Evolutionary conservation across 2,329 filamentous ascomycete species (phyloP), one percentile per base, ranked within the genome.

Genomic region (Xylaria multiplex): DNA sequence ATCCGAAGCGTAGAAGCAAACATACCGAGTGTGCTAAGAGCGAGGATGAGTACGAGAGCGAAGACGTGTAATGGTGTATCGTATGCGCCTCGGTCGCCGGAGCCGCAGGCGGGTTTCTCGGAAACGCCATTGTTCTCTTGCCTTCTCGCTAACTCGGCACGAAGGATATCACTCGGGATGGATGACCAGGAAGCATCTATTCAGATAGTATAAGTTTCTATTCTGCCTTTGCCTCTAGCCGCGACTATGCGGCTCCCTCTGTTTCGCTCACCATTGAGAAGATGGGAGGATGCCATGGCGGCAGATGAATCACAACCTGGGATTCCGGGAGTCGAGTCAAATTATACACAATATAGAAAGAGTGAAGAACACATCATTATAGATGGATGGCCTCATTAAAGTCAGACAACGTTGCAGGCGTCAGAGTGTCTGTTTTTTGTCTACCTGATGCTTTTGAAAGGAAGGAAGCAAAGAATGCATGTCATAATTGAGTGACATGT

Each of bases 41-140:
- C 74, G 59, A 92, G 80, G 62, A 92, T 91, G 45, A 92, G 79
- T 64, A 91, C 81, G 63, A 93, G 78, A 49, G 90, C 90, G 73
- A 88, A 86, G 57, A 92, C 85, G 75, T 93, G 90, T 48, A 89
- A 80, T 1, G 85, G 81, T 0, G 88, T 90, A 70, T 92, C 89
- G 78, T 93, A 93, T 69, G 79, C 78, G 27, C 85, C 86, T 64
- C 78, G 78, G 59, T 83, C 79, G 55, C 81, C 81, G 4, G 83
- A 84, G 42, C 86, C 86, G 71, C 86, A 89, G 37, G 78, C 75
- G 5, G 86, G 86, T 65, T 80, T 82, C 42, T 80, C 73, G 56
- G 70, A 22, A 37, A 75, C 78, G 57, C 77, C 70, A 67, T 66
- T 70, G 65, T 72, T 72, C 24, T 68, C 71, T 63, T 81, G 81